Evolutionary conservation across 345 rosid species (phyloP).

Genomic region (Euclidium syriacum): DNA sequence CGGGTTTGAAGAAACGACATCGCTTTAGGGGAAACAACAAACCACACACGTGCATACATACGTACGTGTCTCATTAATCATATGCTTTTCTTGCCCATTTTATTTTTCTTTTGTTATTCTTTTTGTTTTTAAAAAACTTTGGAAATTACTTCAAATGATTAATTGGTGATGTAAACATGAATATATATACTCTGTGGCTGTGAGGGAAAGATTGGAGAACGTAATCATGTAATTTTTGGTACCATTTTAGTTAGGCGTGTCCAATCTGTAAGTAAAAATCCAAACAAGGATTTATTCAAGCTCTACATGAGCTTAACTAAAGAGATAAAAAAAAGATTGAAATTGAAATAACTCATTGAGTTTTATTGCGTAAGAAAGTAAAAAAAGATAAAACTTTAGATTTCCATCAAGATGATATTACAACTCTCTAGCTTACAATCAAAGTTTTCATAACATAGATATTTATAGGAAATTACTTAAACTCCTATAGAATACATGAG

Average conservation of each 20-base stretch:
- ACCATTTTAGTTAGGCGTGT: background rate
- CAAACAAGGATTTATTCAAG: no score
- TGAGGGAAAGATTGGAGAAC: background rate
- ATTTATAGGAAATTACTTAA: no score
- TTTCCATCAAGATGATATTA: no score
- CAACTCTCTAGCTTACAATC: no score
- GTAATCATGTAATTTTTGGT: conserved; percentile 1
- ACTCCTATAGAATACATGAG: no score
- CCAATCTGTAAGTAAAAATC: no score
- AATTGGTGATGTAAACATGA: conserved; percentile 7
- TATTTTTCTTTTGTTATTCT: background rate
- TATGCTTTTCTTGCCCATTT: background rate
- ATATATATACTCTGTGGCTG: conserved; percentile 11
- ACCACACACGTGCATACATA: background rate
- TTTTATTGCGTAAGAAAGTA: no score
- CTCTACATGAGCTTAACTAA: no score
- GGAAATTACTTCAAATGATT: conserved; percentile 7
- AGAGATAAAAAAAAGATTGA: no score
- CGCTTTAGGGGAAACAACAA: background rate
- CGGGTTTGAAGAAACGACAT: conserved; percentile 17
- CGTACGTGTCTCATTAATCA: background rate
- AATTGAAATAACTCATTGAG: no score
- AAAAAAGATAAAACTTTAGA: no score
- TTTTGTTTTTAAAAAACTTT: background rate
- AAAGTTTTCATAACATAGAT: no score